Conservation (phyloP, 164 flowering plant genomes). For the Chimonanthus salicifolius region DNA sequence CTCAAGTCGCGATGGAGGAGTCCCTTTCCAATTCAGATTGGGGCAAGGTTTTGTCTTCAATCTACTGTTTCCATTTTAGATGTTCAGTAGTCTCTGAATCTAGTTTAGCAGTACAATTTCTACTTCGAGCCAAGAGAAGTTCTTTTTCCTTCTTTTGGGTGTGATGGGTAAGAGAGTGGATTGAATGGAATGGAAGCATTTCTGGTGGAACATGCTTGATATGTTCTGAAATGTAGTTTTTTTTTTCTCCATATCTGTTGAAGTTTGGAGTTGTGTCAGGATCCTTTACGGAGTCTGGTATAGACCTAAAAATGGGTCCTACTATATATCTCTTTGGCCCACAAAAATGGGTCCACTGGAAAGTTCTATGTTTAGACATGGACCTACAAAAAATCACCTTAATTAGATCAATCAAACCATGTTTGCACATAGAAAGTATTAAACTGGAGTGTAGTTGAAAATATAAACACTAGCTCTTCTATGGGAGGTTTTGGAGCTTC, state of each 20-base stretch:
- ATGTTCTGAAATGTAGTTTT: not conserved
- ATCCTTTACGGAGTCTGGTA: no score
- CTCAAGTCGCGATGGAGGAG: conserved; percentile 34
- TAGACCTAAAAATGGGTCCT: no score
- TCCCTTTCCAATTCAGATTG: conserved; percentile 50
- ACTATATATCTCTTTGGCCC: no score
- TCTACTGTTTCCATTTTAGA: not conserved
- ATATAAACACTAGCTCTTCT: no score
- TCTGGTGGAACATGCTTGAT: not conserved
- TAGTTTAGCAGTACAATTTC: not conserved
- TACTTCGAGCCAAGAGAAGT: not conserved
- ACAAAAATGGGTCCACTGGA: no score
- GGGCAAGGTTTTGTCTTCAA: conserved; percentile 33
- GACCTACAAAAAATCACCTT: no score
- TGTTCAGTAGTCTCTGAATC: not conserved
- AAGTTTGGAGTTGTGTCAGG: not conserved
- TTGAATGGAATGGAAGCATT: not conserved
- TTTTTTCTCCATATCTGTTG: not conserved
- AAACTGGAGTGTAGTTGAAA: no score
- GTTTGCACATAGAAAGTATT: no score
- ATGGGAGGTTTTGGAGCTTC: no score
- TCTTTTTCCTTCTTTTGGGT: not conserved
- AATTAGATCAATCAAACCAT: no score
- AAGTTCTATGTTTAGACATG: no score
- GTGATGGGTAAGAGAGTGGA: not conserved